A percentile compares a stretch with the other conserved stretches of the same genome.
phyloP scores from a whole-genome alignment of 306 rosid genomes.

The Mimosa pudica region DNA sequence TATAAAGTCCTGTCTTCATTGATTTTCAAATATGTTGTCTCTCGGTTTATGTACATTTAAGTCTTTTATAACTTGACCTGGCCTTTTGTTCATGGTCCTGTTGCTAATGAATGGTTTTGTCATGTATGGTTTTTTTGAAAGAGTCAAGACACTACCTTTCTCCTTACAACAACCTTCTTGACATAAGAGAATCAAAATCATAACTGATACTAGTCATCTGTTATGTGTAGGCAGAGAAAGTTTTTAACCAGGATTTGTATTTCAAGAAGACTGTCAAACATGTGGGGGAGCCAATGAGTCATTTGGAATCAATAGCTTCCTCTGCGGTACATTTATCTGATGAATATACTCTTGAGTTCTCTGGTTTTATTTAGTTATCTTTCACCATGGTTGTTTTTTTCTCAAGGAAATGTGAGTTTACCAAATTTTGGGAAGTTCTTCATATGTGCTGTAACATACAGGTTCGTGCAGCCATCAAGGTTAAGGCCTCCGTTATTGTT shows the following conservation, averaged over 20 bases:
- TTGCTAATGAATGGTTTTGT: background rate
- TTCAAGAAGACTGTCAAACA: slow-evolving; percentile 84
- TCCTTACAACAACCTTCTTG: background rate
- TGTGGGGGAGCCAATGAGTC: slow-evolving; percentile 94
- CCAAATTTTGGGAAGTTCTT: slow-evolving; percentile 14
- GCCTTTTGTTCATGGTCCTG: background rate
- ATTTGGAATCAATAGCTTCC: slow-evolving; percentile 91
- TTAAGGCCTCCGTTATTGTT: slow-evolving; percentile 86
- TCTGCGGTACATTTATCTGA: slow-evolving; percentile 62
- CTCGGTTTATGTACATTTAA: background rate
- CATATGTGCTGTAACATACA: slow-evolving; percentile 36
- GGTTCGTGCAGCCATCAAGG: slow-evolving; percentile 97
- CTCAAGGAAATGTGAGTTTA: slow-evolving; percentile 6
- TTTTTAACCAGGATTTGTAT: slow-evolving; percentile 84
- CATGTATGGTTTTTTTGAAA: background rate
- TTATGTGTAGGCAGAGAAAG: slow-evolving; percentile 81
- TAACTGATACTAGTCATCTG: slow-evolving; percentile 8
- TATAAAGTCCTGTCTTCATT: background rate
- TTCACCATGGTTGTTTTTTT: background rate
- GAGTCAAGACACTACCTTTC: background rate
- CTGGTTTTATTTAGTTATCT: background rate
- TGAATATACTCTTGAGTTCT: background rate
- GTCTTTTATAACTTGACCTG: background rate
- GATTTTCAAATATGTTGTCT: background rate
- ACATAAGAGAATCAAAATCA: background rate